Evolutionary conservation across 2,329 filamentous ascomycete species (phyloP), one percentile per base, ranked within the genome.

Genomic region (Verticillium nonalfalfae): DNA sequence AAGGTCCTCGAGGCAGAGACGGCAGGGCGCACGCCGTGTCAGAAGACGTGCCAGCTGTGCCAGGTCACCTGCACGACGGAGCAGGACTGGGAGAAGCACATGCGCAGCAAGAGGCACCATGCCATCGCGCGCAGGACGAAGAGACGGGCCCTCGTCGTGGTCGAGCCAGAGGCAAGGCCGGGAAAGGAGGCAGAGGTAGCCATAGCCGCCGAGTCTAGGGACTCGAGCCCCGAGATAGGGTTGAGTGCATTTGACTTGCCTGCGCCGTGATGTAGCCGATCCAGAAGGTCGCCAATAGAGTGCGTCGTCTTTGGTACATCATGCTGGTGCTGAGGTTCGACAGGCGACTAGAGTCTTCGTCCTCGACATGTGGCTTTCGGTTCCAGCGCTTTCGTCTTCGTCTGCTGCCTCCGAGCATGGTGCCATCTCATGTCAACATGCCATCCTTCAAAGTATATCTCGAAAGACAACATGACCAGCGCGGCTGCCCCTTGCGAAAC

Each of bases 31-130:
- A 78, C 77, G 3, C 81, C 82, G 0, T 74, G 73, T 36, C 85
- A 86, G 64, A 83, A 82, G 66, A 83, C 81, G 18, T 99, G 95
- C 69, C 86, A 91, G 2, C 66, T 87, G 1, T 99, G 95, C 70
- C 77, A 91, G 67, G 83, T 84, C 61, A 85, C 85, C 26, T 74
- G 82, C 4, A 71, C 87, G 59, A 85, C 82, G 2, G 83, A 87
- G 64, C 77, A 82, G 62, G 74, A 73, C 1, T 80, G 76, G 76
- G 63, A 71, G 45, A 71, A 74, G 61, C 77, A 79, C 59, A 62
- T 78, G 10, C 75, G 73, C 62, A 73, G 75, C 54, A 63, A 68
- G 10, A 66, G 70, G 15, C 77, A 79, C 59, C 71, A 71, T 5
- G 66, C 73, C 15, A 68, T 70, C 6, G 54, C 72, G 35, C 73